phyloP scores from a whole-genome alignment of 129 eudicot species.

The Escallonia rubra region DNA sequence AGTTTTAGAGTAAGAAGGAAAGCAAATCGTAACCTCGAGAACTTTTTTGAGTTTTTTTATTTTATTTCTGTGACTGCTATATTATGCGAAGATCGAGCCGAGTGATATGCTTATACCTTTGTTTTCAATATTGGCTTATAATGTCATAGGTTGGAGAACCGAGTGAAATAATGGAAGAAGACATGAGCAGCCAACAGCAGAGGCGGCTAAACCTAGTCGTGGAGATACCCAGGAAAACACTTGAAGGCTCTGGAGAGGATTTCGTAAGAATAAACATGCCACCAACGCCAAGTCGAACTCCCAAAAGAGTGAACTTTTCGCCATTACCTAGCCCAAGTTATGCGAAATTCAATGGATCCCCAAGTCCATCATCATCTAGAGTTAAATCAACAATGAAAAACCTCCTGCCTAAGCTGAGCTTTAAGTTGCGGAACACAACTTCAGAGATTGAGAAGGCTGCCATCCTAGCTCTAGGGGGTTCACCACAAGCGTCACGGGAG shows the following conservation, averaged over 20 bases:
- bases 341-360: conserved; percentile 28
- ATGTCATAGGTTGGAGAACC: conserved; percentile 40
- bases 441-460: conserved; percentile 84
- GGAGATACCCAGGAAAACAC: conserved; percentile 40
- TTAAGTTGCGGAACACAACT: conserved; percentile 57
- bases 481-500: conserved; percentile 41
- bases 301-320: conserved; percentile 70
- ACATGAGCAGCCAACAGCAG: conserved; percentile 17
- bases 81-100: neutral
- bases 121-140: neutral
- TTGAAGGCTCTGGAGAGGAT: conserved; percentile 38
- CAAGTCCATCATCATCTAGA: conserved; percentile 41
- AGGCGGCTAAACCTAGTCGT: conserved; percentile 29
- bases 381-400: conserved; percentile 57
- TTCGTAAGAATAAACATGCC: conserved; percentile 49
- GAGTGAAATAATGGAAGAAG: conserved; percentile 68
- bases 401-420: conserved; percentile 73
- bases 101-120: neutral
- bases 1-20: no score
- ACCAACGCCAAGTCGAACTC: conserved; percentile 56
- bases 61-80: neutral
- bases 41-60: no score
- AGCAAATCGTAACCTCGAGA: no score
- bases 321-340: conserved; percentile 58
- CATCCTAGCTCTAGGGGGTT: conserved; percentile 66